Evolutionary conservation across 345 rosid genomes (phyloP), one percentile per base, ranked within the genome.

Genomic region (Rhodomyrtus tomentosa): DNA sequence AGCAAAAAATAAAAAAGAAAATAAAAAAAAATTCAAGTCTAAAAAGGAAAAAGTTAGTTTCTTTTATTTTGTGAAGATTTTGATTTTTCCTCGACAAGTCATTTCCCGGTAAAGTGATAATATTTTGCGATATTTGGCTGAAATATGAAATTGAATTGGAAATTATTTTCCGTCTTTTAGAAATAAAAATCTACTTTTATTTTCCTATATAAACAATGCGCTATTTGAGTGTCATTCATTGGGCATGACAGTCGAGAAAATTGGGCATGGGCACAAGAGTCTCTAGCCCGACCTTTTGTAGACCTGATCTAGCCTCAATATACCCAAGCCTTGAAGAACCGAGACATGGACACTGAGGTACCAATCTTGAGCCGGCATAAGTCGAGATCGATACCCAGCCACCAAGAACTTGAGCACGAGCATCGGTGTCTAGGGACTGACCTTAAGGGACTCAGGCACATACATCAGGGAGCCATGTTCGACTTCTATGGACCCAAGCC

Each of bases 211-310:
- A 56, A 58, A 5, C 29, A 58, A n/a, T 13, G 18, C 5, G 27
- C 16, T 5, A 27, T n/a, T 13, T 0, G 8, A 58, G 36, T 16
- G 14, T 2, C 6, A 58, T 1, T 58, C 18, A n/a, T 13, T 58
- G 3, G 29, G 72, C 38, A 27, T 6, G 3, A 6, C 3, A 13
- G 2, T 18, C 2, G 0, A 38, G 0, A 8, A 1, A 1, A 58
- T 58, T 0, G 0, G 14, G 9, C 20, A 27, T 1, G 38, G 20
- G 1, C 0, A 0, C 0, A 0, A 2, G 0, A 27, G 10, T 58
- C 2, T 14, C 16, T 4, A 58, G 62, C 16, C 8, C 12, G 16
- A 1, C 5, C 13, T 55, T 25, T 55, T 7, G 11, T 6, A 3
- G 25, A 0, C 0, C 25, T 0, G 6, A 15, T 9, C 20, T 9